Percentiles rank a stretch among this genome's conserved stretches.
These are phyloP conservation scores for Tylopilus plumbeoviolaceoides DNA, from an alignment of 768 basidiomycete genomes.

Conservation along the genomic window DNA sequence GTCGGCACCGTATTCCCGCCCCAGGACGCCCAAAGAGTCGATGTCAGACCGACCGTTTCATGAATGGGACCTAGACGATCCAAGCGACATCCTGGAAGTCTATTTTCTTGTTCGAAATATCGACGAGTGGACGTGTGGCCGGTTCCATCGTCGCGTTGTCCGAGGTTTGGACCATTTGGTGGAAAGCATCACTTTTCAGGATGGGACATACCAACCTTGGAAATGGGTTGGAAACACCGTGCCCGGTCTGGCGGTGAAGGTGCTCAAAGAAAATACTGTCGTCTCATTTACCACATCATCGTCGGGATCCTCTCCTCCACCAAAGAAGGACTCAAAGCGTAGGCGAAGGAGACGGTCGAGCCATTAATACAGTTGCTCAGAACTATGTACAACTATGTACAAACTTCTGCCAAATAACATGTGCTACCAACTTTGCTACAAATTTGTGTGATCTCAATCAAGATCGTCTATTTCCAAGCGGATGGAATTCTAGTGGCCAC, in stretches of 20 bases:
- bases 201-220: constrained; percentile 43
- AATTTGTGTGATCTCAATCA: constrained; percentile 8
- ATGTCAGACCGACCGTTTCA: constrained; percentile 33
- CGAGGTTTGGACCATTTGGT: constrained; percentile 37
- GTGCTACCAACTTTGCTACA: constrained; percentile 7
- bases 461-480: constrained; percentile 55
- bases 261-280: constrained; percentile 36
- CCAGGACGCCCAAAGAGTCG: constrained; percentile 12
- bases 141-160: constrained; percentile 39
- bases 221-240: constrained; percentile 38
- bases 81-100: constrained; percentile 44
- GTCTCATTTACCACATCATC: constrained; percentile 26
- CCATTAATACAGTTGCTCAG: constrained; percentile 4
- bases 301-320: constrained; percentile 24
- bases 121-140: constrained; percentile 46
- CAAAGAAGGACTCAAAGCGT: constrained; percentile 28
- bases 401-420: not conserved
- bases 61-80: constrained; percentile 46
- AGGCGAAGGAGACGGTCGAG: constrained; percentile 29
- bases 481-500: constrained; percentile 71
- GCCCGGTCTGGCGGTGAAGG: constrained; percentile 14
- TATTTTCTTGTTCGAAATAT: constrained; percentile 52
- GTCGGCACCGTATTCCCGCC: constrained; percentile 44
- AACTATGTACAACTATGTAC: constrained; percentile 3
- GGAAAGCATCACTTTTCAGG: constrained; percentile 31